phyloP scores from a whole-genome alignment of 176 grass and related monocot genomes.

The sorghum (Sorghum bicolor) region DNA sequence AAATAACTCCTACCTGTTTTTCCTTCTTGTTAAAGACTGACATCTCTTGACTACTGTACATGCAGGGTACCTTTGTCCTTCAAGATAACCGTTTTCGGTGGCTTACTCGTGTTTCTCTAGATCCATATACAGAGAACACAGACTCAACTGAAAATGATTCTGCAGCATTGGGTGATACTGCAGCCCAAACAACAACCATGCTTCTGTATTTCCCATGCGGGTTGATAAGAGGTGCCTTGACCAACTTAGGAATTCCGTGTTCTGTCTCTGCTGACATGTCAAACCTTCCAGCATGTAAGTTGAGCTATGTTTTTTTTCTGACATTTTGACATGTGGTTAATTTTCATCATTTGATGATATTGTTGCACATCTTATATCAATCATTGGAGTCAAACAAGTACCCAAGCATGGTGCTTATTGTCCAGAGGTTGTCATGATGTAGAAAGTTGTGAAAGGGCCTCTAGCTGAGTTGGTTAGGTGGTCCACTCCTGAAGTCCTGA shows the following conservation, averaged over 20 bases:
- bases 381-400: background rate
- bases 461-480: no score
- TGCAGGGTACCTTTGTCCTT: conserved; percentile 96
- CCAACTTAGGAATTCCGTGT: conserved; percentile 79
- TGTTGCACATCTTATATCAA: conserved; percentile 1
- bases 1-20: background rate
- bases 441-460: no score
- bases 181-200: conserved; percentile 80
- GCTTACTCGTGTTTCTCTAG: conserved; percentile 78
- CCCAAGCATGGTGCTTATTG: background rate
- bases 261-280: conserved; percentile 90
- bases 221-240: conserved; percentile 89
- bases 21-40: background rate
- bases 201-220: conserved; percentile 90
- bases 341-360: background rate
- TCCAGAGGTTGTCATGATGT: background rate
- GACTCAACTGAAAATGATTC: conserved; percentile 61
- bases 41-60: conserved; percentile 6
- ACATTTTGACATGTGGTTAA: conserved; percentile 7
- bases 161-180: conserved; percentile 39
- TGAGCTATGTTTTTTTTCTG: background rate
- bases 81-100: conserved; percentile 87
- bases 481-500: no score
- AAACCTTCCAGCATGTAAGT: conserved; percentile 88
- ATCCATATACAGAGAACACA: conserved; percentile 45